Conservation (phyloP, 208 protist genomes). For the Acanthamoeba castellanii region DNA sequence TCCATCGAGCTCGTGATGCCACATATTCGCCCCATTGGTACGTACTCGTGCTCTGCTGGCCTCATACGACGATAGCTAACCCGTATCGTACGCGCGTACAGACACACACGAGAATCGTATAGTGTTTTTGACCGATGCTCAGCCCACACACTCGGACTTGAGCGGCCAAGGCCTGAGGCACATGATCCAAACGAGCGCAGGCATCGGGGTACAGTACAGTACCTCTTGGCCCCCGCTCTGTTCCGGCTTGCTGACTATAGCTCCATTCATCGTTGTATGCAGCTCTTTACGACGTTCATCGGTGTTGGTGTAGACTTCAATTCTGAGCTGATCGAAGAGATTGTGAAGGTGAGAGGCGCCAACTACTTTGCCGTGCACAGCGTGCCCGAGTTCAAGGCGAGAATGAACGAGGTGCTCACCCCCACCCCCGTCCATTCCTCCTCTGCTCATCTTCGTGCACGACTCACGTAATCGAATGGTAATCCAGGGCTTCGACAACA, state of each 20-base stretch:
- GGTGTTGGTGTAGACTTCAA: conserved; percentile 39
- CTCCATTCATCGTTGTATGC: not conserved
- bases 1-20: not conserved
- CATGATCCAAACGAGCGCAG: not conserved
- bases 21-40: not conserved
- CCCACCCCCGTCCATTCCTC: not conserved
- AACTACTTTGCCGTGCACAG: conserved; percentile 48
- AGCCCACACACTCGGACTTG: not conserved
- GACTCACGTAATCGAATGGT: not conserved
- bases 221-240: too few species aligned
- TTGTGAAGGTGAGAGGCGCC: conserved; percentile 18
- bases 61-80: not conserved
- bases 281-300: conserved; percentile 1
- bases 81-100: not conserved
- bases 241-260: not conserved
- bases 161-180: not conserved
- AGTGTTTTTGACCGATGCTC: conserved; percentile 15
- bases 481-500: not conserved
- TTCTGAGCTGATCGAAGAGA: not conserved
- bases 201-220: too few species aligned
- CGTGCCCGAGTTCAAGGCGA: not conserved
- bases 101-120: conserved; percentile 32
- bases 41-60: not conserved
- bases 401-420: not conserved
- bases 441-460: not conserved